Conservation (phyloP, 169 alveolate species). For the Plasmodium yoelii region DNA sequence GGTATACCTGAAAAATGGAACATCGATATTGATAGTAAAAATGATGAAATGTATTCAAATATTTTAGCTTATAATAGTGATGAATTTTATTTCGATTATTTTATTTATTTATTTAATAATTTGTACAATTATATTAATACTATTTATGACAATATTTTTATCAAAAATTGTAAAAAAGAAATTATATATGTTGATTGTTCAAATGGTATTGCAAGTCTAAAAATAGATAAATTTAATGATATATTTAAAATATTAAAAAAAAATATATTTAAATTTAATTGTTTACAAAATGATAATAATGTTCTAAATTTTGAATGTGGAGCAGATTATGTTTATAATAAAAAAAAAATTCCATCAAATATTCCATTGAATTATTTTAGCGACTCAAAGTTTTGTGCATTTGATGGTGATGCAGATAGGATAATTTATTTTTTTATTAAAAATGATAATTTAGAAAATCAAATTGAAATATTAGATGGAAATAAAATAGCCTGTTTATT, state of each 20-base stretch:
- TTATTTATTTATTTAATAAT: conserved; percentile 25
- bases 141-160: conserved; percentile 4
- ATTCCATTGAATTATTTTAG: background rate
- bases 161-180: conserved; percentile 32
- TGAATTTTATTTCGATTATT: conserved; percentile 38
- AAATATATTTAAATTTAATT: conserved; percentile 62
- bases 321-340: conserved; percentile 80
- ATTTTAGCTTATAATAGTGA: conserved; percentile 52
- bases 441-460: conserved; percentile 10
- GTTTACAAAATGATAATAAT: conserved; percentile 11
- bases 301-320: conserved; percentile 75
- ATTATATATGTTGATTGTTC: conserved; percentile 62
- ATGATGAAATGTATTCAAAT: background rate
- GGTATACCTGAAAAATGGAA: background rate
- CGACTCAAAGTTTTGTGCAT: conserved; percentile 77
- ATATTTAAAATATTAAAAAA: conserved; percentile 54
- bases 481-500: conserved; percentile 73
- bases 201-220: conserved; percentile 69
- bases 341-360: conserved; percentile 24
- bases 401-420: conserved; percentile 86
- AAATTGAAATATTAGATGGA: conserved; percentile 78
- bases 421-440: conserved; percentile 72
- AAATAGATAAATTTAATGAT: conserved; percentile 31
- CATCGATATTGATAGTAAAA: background rate
- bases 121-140: conserved; percentile 22